Conservation (phyloP, 208 protist species). For the Acanthamoeba royreba region DNA sequence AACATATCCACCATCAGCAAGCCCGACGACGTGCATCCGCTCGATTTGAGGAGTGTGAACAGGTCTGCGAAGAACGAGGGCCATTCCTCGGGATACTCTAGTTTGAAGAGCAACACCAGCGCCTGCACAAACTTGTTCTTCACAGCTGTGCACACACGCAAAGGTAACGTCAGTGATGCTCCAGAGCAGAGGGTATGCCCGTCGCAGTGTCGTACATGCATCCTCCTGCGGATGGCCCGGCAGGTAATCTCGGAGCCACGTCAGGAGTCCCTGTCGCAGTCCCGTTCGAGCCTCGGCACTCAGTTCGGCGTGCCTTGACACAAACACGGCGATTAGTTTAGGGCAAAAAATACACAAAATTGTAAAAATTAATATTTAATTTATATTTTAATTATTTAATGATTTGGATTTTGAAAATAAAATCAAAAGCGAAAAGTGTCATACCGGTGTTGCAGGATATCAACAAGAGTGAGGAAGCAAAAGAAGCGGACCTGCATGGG, state of each 20-base stretch:
- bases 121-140: conserved; percentile 68
- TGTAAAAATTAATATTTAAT: neutral
- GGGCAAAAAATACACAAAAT: too few relatives aligned
- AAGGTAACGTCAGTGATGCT: neutral
- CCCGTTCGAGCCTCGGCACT: neutral
- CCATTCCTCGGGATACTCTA: conserved; percentile 62
- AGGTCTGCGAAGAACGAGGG: neutral
- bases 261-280: neutral
- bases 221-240: conserved; percentile 14
- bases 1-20: conserved; percentile 55
- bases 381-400: neutral
- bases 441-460: conserved; percentile 48
- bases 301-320: neutral
- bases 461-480: conserved; percentile 58
- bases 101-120: conserved; percentile 61
- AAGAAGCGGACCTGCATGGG: conserved; percentile 57
- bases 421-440: neutral
- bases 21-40: neutral
- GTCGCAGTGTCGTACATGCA: neutral
- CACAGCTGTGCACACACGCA: neutral
- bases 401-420: neutral
- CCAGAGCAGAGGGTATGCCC: neutral
- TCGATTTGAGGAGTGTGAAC: too few relatives aligned
- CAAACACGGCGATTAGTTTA: too few relatives aligned
- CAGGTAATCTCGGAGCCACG: conserved; percentile 47